A percentile compares a stretch with the other conserved stretches of the same genome.
Evolutionary conservation across 352 stramenopile genomes (phyloP).

Genomic region (Globisporangium recalcitrans): DNA sequence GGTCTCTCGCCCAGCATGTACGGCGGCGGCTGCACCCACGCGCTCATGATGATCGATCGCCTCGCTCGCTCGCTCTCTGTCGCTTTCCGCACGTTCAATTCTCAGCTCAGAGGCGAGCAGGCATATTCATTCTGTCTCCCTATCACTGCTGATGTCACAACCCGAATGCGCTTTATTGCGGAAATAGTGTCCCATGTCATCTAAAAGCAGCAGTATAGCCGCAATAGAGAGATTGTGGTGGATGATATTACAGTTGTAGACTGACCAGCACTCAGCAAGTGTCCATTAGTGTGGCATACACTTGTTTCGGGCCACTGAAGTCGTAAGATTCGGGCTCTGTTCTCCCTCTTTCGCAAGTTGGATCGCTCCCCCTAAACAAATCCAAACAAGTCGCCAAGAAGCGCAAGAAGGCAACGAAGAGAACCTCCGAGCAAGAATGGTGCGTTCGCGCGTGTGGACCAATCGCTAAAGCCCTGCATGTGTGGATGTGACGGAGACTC

Average conservation of each 20-base stretch:
- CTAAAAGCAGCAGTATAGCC: not conserved
- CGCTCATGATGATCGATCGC: constrained; percentile 6
- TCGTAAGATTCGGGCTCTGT: not conserved
- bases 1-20: constrained; percentile 82
- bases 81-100: not conserved
- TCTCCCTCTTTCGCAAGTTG: constrained; percentile 8
- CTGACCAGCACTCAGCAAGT: not conserved
- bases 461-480: not conserved
- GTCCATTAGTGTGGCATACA: not conserved
- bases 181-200: not conserved
- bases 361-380: constrained; percentile 3
- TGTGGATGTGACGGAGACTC: not conserved
- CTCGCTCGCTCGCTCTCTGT: constrained; percentile 2
- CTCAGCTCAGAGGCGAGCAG: not conserved
- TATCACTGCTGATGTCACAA: not conserved
- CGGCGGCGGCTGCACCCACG: constrained; percentile 45
- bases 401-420: not conserved
- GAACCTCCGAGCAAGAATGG: constrained; percentile 20
- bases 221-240: not conserved
- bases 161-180: not conserved
- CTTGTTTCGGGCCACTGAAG: not conserved
- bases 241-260: not conserved
- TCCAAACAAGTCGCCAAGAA: constrained; percentile 6
- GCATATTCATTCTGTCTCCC: not conserved
- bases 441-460: constrained; percentile 15